These are phyloP conservation scores for Phoma herbarum DNA, from an alignment of 2,329 filamentous ascomycete genomes.

Conservation along the genomic window DNA sequence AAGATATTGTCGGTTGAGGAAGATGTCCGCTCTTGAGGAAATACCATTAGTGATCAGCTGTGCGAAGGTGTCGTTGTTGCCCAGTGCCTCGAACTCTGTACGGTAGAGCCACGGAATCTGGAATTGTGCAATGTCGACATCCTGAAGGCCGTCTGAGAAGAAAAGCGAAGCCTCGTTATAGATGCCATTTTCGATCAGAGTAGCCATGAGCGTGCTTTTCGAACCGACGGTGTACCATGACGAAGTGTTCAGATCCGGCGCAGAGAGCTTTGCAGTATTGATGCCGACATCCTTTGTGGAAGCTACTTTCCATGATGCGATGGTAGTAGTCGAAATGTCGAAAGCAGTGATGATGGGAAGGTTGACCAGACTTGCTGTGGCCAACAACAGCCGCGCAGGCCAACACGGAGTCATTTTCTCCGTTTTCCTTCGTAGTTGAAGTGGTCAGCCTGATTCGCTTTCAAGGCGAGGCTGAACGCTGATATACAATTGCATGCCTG, in stretches of 20 bases:
- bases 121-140: slow-evolving; percentile 60
- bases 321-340: slow-evolving; percentile 19
- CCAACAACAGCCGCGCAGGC: slow-evolving; percentile 6
- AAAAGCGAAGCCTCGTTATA: slow-evolving; percentile 65
- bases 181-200: slow-evolving; percentile 62
- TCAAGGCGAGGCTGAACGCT: neutral
- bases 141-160: slow-evolving; percentile 61
- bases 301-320: slow-evolving; percentile 36
- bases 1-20: slow-evolving; percentile 64
- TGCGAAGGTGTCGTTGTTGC: slow-evolving; percentile 30
- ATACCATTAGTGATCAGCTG: slow-evolving; percentile 68
- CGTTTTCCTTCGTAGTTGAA: neutral
- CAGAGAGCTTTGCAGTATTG: slow-evolving; percentile 31
- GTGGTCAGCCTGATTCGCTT: neutral
- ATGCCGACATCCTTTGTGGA: slow-evolving; percentile 29
- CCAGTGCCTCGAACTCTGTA: slow-evolving; percentile 53
- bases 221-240: slow-evolving; percentile 63
- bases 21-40: slow-evolving; percentile 68
- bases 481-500: slow-evolving; percentile 13
- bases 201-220: slow-evolving; percentile 65
- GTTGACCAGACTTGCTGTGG: slow-evolving; percentile 4
- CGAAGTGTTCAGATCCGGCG: slow-evolving; percentile 52
- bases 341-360: slow-evolving; percentile 7
- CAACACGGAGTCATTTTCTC: neutral
- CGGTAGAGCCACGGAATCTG: slow-evolving; percentile 67